Conservation (phyloP, 2,329 filamentous ascomycete species). For the Trichothecium sympodiale region DNA sequence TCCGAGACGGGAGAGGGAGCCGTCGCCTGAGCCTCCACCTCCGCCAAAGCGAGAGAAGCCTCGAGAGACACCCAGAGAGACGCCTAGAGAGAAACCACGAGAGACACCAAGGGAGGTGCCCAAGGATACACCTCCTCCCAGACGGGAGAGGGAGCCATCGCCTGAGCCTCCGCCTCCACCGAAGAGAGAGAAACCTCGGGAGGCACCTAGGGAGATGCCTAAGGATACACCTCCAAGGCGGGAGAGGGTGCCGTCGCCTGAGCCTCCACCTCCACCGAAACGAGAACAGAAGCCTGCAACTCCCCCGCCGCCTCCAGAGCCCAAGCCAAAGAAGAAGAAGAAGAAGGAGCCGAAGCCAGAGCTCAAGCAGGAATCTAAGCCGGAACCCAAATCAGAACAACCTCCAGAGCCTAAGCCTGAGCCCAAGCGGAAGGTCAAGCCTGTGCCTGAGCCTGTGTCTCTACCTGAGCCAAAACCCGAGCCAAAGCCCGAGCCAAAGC, state of each 20-base stretch:
- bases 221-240: too few species aligned
- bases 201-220: too few species aligned
- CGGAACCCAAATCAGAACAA: conserved; percentile 13
- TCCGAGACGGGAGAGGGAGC: not conserved
- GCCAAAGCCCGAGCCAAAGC: too few species aligned
- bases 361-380: conserved; percentile 13
- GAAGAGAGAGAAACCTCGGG: not conserved
- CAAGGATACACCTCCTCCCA: conserved; percentile 1
- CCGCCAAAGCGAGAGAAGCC: conserved; percentile 1
- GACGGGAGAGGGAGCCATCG: conserved; percentile 6
- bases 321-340: conserved; percentile 10
- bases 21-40: conserved; percentile 9
- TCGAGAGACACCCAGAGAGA: too few species aligned
- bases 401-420: conserved; percentile 7
- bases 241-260: conserved; percentile 6
- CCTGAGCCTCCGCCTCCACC: conserved; percentile 6
- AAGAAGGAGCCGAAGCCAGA: too few species aligned
- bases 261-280: conserved; percentile 8
- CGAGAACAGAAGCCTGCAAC: conserved; percentile 6
- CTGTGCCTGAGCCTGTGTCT: too few species aligned
- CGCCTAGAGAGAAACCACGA: too few species aligned
- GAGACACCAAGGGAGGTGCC: not conserved
- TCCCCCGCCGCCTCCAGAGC: conserved; percentile 6
- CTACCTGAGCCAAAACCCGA: too few species aligned
- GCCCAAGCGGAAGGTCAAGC: conserved; percentile 4